phyloP scores from a whole-genome alignment of 2,329 filamentous ascomycete species.

The Trichoderma lentiforme region DNA sequence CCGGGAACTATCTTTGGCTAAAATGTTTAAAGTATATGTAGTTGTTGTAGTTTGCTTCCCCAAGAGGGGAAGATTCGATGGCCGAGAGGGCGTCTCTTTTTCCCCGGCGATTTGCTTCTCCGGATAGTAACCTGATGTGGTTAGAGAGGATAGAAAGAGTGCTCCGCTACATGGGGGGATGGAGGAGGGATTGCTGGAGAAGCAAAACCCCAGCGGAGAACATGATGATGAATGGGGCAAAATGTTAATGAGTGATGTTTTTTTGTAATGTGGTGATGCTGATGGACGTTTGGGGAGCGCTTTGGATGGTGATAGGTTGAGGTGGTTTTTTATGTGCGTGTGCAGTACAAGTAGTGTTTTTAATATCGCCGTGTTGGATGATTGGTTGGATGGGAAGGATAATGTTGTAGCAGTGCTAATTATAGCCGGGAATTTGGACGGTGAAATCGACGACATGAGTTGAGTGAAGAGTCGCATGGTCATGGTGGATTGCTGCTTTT shows the following conservation, averaged over 20 bases:
- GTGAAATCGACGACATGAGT: not conserved
- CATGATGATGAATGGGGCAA: not conserved
- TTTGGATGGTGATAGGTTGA: no score
- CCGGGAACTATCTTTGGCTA: not conserved
- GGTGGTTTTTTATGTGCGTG: no score
- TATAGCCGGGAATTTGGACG: not conserved
- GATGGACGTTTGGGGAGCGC: no score
- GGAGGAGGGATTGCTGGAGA: not conserved
- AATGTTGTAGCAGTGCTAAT: not conserved
- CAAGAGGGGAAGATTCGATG: not conserved
- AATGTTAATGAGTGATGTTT: not conserved
- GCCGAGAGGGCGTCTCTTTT: not conserved
- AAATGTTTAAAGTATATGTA: not conserved
- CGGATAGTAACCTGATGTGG: constrained; percentile 13
- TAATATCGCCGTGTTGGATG: not conserved
- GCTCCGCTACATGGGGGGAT: constrained; percentile 1
- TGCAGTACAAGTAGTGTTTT: no score
- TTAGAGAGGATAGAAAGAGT: not conserved
- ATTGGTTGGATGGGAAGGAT: not conserved
- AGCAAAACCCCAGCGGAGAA: not conserved
- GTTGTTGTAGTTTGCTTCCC: not conserved
- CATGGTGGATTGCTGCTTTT: not conserved
- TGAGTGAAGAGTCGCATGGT: not conserved
- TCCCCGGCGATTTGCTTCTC: not conserved
- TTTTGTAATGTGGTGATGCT: not conserved